Percentiles rank a stretch among this genome's conserved stretches.
Conservation (phyloP, 805 yeast species). For the Millerago galiae region DNA sequence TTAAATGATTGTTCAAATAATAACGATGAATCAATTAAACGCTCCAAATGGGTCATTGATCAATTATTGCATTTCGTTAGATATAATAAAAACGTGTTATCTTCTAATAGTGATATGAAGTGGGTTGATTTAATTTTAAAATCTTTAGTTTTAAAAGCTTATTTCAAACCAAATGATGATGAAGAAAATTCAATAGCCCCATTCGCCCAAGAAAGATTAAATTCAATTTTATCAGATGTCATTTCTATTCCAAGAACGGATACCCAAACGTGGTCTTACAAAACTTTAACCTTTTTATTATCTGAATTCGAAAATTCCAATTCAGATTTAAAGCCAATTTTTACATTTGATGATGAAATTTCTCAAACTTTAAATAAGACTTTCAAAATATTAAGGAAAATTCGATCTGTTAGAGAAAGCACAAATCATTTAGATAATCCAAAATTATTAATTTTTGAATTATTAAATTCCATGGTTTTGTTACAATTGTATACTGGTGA, state of each 20-base stretch:
- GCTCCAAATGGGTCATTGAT: constrained; percentile 51
- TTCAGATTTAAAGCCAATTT: constrained; percentile 20
- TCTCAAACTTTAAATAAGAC: constrained; percentile 41
- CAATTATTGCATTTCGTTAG: constrained; percentile 47
- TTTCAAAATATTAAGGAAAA: constrained; percentile 39
- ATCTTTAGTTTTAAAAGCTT: constrained; percentile 26
- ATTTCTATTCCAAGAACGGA: constrained; percentile 39
- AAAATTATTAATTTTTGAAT: constrained; percentile 61
- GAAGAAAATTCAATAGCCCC: constrained; percentile 28
- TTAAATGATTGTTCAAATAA: constrained; percentile 11
- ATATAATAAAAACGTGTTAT: constrained; percentile 30
- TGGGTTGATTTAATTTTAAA: constrained; percentile 27
- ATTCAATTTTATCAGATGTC: constrained; percentile 58
- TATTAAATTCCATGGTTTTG: constrained; percentile 68
- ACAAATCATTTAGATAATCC: constrained; percentile 21
- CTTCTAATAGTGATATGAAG: constrained; percentile 16
- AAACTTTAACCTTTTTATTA: constrained; percentile 36
- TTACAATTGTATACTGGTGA: constrained; percentile 74
- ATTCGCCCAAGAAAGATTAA: constrained; percentile 55
- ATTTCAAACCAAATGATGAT: constrained; percentile 20
- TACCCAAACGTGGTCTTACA: constrained; percentile 54
- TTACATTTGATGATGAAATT: constrained; percentile 55
- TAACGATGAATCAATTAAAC: constrained; percentile 12
- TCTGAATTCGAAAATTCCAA: constrained; percentile 21
- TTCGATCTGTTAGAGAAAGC: constrained; percentile 31